Evolutionary conservation across 257 asterid species (phyloP).

Genomic region (Forsythia suspensa): DNA sequence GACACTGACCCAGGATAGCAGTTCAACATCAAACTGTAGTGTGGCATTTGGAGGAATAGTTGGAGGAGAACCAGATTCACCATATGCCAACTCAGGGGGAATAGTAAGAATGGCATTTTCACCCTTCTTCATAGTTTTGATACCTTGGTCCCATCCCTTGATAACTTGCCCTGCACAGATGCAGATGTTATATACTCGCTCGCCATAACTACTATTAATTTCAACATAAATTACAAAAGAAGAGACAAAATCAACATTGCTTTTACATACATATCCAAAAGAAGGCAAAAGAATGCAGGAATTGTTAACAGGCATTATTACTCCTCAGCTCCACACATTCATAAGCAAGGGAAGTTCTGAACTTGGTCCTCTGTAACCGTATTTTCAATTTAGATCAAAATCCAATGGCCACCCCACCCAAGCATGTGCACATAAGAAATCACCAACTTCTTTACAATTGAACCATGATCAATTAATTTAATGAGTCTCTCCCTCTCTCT

Average conservation of each 20-base stretch:
- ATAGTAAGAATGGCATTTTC: slow-evolving; percentile 60
- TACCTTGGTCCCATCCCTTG: slow-evolving; percentile 65
- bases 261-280: not conserved
- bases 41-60: slow-evolving; percentile 61
- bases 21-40: slow-evolving; percentile 57
- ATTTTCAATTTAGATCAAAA: not conserved
- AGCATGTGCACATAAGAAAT: not conserved
- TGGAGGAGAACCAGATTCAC: slow-evolving; percentile 63
- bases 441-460: not conserved
- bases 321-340: not conserved
- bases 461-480: not conserved
- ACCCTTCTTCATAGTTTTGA: slow-evolving; percentile 67
- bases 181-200: not conserved
- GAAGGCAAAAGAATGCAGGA: not conserved
- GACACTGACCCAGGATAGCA: slow-evolving; percentile 61
- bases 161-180: slow-evolving; percentile 51
- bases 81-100: slow-evolving; percentile 60
- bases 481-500: not conserved
- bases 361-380: not conserved
- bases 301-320: not conserved
- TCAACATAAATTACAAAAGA: not conserved
- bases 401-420: not conserved
- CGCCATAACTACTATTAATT: no score
- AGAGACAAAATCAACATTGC: not conserved
- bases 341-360: not conserved